These are phyloP conservation scores for Colletotrichum brevisporum DNA, from an alignment of 2,329 filamentous ascomycete species.

Conservation along the genomic window DNA sequence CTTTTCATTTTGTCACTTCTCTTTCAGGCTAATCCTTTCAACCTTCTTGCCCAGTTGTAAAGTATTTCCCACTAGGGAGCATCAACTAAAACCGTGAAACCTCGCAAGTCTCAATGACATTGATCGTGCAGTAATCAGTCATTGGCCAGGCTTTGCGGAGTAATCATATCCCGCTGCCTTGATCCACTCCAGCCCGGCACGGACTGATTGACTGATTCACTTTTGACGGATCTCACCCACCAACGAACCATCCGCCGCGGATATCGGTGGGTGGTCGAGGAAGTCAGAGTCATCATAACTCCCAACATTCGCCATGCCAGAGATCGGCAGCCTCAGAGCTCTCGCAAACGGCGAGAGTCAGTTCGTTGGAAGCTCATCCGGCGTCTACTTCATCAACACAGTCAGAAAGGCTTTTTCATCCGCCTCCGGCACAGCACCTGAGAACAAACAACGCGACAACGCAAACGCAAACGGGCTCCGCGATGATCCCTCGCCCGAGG, in stretches of 20 bases:
- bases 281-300: no score
- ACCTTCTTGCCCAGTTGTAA: no score
- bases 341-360: constrained; percentile 54
- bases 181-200: not conserved
- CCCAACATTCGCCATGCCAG: constrained; percentile 13
- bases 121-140: no score
- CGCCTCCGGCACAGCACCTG: constrained; percentile 36
- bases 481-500: constrained; percentile 31
- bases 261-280: not conserved
- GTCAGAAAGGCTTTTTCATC: constrained; percentile 65
- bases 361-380: constrained; percentile 66
- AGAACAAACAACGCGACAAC: constrained; percentile 40
- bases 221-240: no score
- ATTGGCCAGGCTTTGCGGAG: not conserved
- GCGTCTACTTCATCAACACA: constrained; percentile 68
- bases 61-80: no score
- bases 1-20: no score
- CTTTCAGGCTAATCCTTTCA: no score
- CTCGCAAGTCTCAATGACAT: not conserved
- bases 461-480: not conserved
- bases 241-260: no score
- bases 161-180: constrained; percentile 7
- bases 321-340: constrained; percentile 39
- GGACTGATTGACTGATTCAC: no score
- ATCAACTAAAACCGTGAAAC: no score